Base-by-base conservation (phyloP, 371 early-diverging fungal species). In the Lichtheimia ramosa region DNA sequence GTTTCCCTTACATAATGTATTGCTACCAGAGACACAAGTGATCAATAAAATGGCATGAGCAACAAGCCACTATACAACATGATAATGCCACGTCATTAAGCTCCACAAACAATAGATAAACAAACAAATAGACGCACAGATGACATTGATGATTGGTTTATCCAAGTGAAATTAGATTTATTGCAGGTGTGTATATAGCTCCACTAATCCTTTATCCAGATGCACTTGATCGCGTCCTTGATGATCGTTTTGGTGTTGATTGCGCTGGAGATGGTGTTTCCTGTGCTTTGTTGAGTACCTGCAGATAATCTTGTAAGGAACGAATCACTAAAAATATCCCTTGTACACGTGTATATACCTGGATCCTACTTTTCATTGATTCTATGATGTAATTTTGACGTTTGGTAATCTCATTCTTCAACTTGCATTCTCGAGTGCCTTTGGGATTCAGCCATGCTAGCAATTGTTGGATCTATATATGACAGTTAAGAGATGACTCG, bases 401-500 rank as follows among this genome's bases (percentile, higher is more conserved):
- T 53, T 77, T 77, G 4, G 57, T 18, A 25, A 81, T 56, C 23
- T 52, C 65, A 40, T 59, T 60, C n/a, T 65, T 65, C 20, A 50
- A 52, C 58, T 75, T 77, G 24, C 61, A 67, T 54, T 81, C 81
- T 24, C 81, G 60, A 3, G 59, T 50, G 40, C 81, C 81, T 51
- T 75, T 77, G 20, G 77, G 75, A 55, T 81, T 77, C 28, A 81
- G 42, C 81, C 81, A 81, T 7, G 68, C 51, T 10, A 77, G 34
- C 10, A 81, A 57, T 43, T 71, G 63, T 27, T 81, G 74, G 46
- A 81, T 73, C 76, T 79, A 66, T 16, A 42, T 16, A 21, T 3
- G 12, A 13, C 51, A 21, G 14, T 8, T 5, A 48, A 41, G 3
- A 21, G 5, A 39, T n/a, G 6, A 23, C 41, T 50, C 43, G 23